Conservation (phyloP, 345 rosid species). For the Tarenaya hassleriana region DNA sequence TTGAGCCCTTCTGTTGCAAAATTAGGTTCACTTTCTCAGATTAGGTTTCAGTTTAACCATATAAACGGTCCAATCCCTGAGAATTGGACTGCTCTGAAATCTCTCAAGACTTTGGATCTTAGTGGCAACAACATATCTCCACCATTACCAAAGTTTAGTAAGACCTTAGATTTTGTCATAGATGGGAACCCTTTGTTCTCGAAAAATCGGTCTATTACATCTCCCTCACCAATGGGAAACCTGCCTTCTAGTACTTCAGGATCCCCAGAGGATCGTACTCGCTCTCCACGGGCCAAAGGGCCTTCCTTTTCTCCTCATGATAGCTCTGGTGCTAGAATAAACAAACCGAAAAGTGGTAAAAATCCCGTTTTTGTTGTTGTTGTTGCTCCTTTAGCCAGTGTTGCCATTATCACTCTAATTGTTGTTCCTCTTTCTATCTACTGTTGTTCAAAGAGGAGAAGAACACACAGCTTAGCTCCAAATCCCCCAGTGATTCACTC, state of each 20-base stretch:
- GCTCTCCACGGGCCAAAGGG: constrained; percentile 17
- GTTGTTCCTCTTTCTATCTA: constrained; percentile 40
- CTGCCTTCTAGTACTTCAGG: constrained; percentile 25
- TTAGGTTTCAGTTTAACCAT: constrained; percentile 43
- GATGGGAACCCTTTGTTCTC: constrained; percentile 42
- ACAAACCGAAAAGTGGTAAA: constrained; percentile 21
- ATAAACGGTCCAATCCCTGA: constrained; percentile 43
- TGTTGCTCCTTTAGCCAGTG: constrained; percentile 27
- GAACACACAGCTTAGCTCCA: constrained; percentile 27
- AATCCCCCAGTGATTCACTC: constrained; percentile 61
- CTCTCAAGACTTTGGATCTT: constrained; percentile 48
- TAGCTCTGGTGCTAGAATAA: constrained; percentile 21
- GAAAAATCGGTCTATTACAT: constrained; percentile 10
- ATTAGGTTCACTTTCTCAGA: constrained; percentile 36
- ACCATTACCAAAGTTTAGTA: constrained; percentile 45
- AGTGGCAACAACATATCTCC: constrained; percentile 51
- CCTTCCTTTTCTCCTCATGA: constrained; percentile 17
- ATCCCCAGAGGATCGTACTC: constrained; percentile 7
- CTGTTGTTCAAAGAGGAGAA: constrained; percentile 37
- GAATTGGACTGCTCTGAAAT: constrained; percentile 54
- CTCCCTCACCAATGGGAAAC: constrained; percentile 25
- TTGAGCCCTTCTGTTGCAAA: constrained; percentile 57
- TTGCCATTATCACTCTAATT: constrained; percentile 35
- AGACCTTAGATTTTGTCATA: constrained; percentile 25
- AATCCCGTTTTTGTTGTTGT: constrained; percentile 32